A percentile compares a stretch with the other conserved stretches of the same genome.
phyloP scores from a whole-genome alignment of 2,329 filamentous ascomycete genomes.

The Ceratocystis huliohia region DNA sequence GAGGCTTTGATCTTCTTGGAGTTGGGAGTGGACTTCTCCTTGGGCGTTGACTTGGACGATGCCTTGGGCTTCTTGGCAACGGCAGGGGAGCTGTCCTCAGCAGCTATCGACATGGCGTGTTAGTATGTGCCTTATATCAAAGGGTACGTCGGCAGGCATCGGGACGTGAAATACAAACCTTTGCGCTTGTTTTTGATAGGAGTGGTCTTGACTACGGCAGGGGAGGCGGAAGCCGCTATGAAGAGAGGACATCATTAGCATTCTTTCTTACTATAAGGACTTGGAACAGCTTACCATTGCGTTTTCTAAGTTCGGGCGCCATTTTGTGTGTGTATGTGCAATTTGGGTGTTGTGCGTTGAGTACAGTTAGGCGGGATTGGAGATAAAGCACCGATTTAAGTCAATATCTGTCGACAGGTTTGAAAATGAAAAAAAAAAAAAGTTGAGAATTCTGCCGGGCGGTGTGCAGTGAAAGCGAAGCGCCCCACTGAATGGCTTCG shows the following conservation, averaged over 20 bases:
- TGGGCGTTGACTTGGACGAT: conserved; percentile 30
- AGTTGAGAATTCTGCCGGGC: conserved; percentile 29
- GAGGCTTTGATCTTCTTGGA: conserved; percentile 11
- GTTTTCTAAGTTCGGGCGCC: conserved; percentile 35
- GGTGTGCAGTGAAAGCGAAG: conserved; percentile 13
- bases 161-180: conserved; percentile 25
- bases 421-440: conserved; percentile 27
- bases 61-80: conserved; percentile 37
- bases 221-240: conserved; percentile 14
- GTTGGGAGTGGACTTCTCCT: conserved; percentile 17
- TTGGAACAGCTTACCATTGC: conserved; percentile 26
- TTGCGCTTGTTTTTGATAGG: conserved; percentile 27
- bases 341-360: conserved; percentile 21
- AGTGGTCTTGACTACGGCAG: conserved; percentile 20
- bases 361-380: conserved; percentile 15
- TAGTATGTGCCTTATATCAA: conserved; percentile 6
- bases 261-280: not conserved
- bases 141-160: not conserved
- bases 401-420: conserved; percentile 14
- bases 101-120: conserved; percentile 26
- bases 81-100: conserved; percentile 35
- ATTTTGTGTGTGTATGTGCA: conserved; percentile 27
- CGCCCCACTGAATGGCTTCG: conserved; percentile 10
- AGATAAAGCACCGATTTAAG: not conserved
- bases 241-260: conserved; percentile 9